A percentile compares a stretch with the other conserved stretches of the same genome.
These are phyloP conservation scores for Aspergillus kassunensis DNA, from an alignment of 495 filamentous ascomycete genomes.

Conservation along the genomic window DNA sequence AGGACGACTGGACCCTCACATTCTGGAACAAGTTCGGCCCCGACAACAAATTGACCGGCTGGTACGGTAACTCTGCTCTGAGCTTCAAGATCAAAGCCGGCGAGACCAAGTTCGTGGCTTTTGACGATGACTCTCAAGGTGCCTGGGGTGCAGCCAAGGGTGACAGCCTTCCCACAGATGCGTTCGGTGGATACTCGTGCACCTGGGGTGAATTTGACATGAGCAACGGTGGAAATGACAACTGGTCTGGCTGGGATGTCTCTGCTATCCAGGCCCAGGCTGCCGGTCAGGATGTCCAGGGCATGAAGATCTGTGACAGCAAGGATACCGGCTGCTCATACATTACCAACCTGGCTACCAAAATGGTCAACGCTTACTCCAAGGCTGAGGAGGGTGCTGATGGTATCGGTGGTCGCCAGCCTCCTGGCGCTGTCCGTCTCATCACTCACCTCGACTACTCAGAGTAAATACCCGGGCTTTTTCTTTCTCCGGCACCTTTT, in stretches of 20 bases:
- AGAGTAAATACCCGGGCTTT: conserved; percentile 13
- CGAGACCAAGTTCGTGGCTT: conserved; percentile 41
- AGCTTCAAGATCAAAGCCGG: conserved; percentile 37
- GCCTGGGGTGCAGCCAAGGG: conserved; percentile 37
- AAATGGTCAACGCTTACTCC: conserved; percentile 38
- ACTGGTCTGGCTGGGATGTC: conserved; percentile 51
- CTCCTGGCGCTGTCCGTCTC: conserved; percentile 29
- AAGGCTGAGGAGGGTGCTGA: conserved; percentile 21
- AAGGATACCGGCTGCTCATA: conserved; percentile 29
- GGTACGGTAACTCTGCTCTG: conserved; percentile 39
- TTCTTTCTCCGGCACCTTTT: too few species aligned
- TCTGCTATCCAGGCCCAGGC: conserved; percentile 45
- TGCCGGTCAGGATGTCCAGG: conserved; percentile 29
- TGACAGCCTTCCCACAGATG: conserved; percentile 22
- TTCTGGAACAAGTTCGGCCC: conserved; percentile 53
- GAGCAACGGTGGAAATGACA: conserved; percentile 41
- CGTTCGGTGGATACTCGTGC: conserved; percentile 35
- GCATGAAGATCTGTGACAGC: conserved; percentile 41
- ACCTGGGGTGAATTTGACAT: conserved; percentile 57
- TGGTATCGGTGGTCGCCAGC: conserved; percentile 24
- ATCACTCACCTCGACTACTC: conserved; percentile 32
- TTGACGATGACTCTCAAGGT: conserved; percentile 45
- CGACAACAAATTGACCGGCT: conserved; percentile 35
- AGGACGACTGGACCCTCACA: conserved; percentile 36
- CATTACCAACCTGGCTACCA: conserved; percentile 25